Base-by-base conservation (phyloP, 2,329 filamentous ascomycete species). In the Aspergillus sp. region DNA sequence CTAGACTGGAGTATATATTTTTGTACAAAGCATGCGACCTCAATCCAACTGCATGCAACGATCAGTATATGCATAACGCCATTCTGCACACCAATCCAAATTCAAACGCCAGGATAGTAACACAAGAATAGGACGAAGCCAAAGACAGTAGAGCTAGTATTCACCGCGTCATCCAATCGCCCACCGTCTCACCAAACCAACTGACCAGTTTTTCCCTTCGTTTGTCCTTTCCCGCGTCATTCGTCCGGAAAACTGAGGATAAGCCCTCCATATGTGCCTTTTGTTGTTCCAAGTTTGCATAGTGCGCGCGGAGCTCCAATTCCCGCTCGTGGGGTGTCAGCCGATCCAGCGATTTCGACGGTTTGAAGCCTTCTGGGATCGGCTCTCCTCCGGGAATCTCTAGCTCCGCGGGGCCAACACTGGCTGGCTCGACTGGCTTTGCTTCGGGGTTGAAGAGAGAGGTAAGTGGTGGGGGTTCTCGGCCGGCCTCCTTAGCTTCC, bases 321-420 rank as follows among this genome's bases (percentile, higher is more conserved):
- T 80, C 78, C 47, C 77, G 71, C 58, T 80, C 76, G 56, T 80
- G 78, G 4, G 78, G 78, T 3, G 74, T 76, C 55, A 80, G 68
- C 26, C 77, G 67, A 11, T 75, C 67, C 48, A 78, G 60, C 2
- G 73, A 68, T 54, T 75, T 77, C 15, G 68, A 68, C 15, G 73
- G 68, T 48, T 70, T 75, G 48, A 73, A 68, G 3, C 69, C 73
- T 15, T 60, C 59, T 2, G 74, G 75, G 34, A 77, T 62, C 26
- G 66, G 39, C 55, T 73, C 67, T 24, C 69, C 73, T 34, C 74
- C 72, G 48, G 76, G 68, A 55, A 75, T 71, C 51, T 75, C 66
- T 20, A 74, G 56, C 9, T 64, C 64, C 58, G 62, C 60, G 36
- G 58, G 48, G 53, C 58, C 55, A 20, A 41, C 44, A 26, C 59